phyloP scores from a whole-genome alignment of 2,329 filamentous ascomycete species.

The Cercospora sesami region DNA sequence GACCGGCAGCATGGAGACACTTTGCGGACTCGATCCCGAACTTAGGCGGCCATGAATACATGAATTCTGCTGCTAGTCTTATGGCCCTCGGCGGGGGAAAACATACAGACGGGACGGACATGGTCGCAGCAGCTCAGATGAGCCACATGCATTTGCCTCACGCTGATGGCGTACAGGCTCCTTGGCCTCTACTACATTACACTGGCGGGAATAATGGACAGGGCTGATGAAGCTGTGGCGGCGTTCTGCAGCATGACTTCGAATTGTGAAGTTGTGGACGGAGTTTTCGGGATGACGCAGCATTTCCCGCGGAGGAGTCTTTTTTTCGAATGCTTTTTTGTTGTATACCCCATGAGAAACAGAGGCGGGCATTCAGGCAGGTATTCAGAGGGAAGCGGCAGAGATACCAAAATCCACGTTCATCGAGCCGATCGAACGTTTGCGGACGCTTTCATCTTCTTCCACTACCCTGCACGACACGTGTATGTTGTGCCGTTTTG shows the following conservation, averaged over 20 bases:
- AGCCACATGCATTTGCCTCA: slow-evolving; percentile 29
- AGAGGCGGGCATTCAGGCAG: background rate
- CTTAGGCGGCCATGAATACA: slow-evolving; percentile 24
- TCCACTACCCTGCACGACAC: background rate
- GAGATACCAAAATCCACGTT: background rate
- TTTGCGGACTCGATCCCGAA: slow-evolving; percentile 35
- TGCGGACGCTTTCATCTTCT: background rate
- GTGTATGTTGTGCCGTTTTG: background rate
- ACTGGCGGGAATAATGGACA: background rate
- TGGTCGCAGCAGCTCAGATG: slow-evolving; percentile 23
- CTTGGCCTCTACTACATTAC: slow-evolving; percentile 28
- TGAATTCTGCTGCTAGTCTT: slow-evolving; percentile 18
- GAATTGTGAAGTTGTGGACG: background rate
- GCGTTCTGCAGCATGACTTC: background rate
- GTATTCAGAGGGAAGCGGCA: background rate
- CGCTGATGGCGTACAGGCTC: slow-evolving; percentile 22
- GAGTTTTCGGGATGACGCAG: background rate
- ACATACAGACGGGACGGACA: slow-evolving; percentile 14
- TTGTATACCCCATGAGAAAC: background rate
- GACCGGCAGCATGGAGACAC: slow-evolving; percentile 37
- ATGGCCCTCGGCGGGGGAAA: slow-evolving; percentile 24
- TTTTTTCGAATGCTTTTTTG: slow-evolving; percentile 1
- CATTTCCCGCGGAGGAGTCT: background rate
- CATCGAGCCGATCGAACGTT: background rate
- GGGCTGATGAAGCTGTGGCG: background rate